A percentile compares a stretch with the other conserved stretches of the same genome.
Conservation (phyloP, 2,329 filamentous ascomycete genomes). For the Ophiostoma perfectum region DNA sequence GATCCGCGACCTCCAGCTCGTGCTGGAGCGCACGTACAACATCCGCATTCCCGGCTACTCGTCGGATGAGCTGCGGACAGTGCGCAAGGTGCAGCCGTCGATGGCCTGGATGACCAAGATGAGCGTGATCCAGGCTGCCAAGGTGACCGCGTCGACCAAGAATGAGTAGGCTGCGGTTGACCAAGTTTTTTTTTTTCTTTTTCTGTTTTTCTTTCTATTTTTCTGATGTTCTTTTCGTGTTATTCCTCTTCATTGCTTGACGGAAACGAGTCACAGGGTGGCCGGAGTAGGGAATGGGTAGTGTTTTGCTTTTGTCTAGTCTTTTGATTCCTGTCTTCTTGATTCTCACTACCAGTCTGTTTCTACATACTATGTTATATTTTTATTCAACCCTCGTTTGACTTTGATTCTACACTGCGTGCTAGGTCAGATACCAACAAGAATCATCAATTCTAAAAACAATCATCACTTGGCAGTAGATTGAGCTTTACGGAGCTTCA, state of each 20-base stretch:
- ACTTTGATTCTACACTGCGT: no score
- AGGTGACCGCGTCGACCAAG: constrained; percentile 61
- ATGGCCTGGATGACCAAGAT: constrained; percentile 93
- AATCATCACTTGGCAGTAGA: no score
- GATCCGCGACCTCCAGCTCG: constrained; percentile 76
- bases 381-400: no score
- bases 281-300: neutral
- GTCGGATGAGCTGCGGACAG: constrained; percentile 87
- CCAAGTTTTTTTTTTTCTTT: neutral
- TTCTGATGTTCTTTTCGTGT: no score
- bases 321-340: neutral
- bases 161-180: constrained; percentile 18
- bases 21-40: constrained; percentile 80
- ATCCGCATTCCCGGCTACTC: constrained; percentile 92
- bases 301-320: neutral
- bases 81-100: constrained; percentile 86
- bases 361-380: no score
- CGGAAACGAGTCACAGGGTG: neutral
- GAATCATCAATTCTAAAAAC: no score
- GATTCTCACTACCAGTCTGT: constrained; percentile 3
- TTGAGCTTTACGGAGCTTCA: no score
- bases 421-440: no score
- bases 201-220: neutral
- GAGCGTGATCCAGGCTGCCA: constrained; percentile 91
- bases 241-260: neutral